phyloP scores from a whole-genome alignment of 805 yeast species.

The Candida coquimbonensis region DNA sequence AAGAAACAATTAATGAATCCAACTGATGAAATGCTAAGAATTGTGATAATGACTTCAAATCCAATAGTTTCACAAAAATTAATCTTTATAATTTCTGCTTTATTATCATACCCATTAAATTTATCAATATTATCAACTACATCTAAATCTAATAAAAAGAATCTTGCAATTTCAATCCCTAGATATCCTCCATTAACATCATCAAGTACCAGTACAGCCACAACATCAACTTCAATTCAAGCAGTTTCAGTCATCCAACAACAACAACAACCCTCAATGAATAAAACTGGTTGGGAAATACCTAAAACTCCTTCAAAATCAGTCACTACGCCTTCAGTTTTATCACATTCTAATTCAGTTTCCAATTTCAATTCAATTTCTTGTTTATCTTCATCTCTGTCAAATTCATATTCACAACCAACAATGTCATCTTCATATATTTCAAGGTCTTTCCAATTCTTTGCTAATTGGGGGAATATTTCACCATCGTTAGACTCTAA shows the following conservation, averaged over 20 bases:
- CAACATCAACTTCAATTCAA: too few species aligned
- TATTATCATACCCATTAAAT: constrained; percentile 32
- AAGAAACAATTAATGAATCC: constrained; percentile 11
- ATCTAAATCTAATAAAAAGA: background rate
- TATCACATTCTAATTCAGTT: constrained; percentile 25
- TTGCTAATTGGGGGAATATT: constrained; percentile 19
- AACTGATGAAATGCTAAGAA: constrained; percentile 32
- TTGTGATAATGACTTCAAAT: constrained; percentile 53
- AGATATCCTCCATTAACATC: constrained; percentile 2
- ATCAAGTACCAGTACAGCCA: background rate
- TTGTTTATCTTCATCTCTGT: constrained; percentile 32
- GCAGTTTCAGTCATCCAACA: too few species aligned
- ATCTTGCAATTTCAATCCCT: background rate
- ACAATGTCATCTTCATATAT: constrained; percentile 20
- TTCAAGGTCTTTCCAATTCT: constrained; percentile 26
- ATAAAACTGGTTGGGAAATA: constrained; percentile 34
- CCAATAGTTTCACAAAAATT: constrained; percentile 55
- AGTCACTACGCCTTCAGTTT: constrained; percentile 25
- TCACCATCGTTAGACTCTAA: constrained; percentile 19
- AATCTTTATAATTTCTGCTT: constrained; percentile 44
- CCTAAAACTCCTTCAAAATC: constrained; percentile 26
- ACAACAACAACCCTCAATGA: constrained; percentile 20
- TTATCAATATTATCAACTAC: constrained; percentile 3
- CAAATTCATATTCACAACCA: constrained; percentile 23
- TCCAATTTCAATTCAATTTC: constrained; percentile 31